phyloP scores from a whole-genome alignment of 2,329 filamentous ascomycete genomes.

The Didymella keratinophila region DNA sequence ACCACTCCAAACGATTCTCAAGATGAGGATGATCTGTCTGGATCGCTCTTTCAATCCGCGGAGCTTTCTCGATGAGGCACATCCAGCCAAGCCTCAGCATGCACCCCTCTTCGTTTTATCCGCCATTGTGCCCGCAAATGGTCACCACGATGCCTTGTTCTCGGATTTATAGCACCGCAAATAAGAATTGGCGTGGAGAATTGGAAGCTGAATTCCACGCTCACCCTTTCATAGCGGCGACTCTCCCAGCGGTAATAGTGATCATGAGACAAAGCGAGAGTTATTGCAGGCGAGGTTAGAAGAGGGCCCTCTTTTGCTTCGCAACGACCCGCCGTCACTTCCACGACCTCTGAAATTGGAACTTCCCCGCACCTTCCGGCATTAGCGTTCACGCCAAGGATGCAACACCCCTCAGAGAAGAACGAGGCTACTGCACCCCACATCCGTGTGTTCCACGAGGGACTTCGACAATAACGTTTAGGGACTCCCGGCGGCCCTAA shows the following conservation, averaged over 20 bases:
- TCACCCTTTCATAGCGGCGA: background rate
- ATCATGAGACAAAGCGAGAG: background rate
- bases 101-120: slow-evolving; percentile 11
- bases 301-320: background rate
- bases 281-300: background rate
- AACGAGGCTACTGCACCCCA: slow-evolving; percentile 44
- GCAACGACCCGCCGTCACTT: slow-evolving; percentile 2
- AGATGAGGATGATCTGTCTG: background rate
- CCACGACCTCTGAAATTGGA: slow-evolving; percentile 2
- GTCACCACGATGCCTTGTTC: background rate
- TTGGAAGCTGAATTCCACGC: background rate
- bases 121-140: background rate
- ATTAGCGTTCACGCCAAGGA: slow-evolving; percentile 36
- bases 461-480: slow-evolving; percentile 1
- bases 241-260: background rate
- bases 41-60: background rate
- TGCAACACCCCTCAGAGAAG: slow-evolving; percentile 26
- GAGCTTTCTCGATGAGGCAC: slow-evolving; percentile 1
- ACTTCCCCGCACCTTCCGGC: slow-evolving; percentile 33
- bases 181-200: background rate
- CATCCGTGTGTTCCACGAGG: slow-evolving; percentile 39
- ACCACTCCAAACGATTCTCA: background rate
- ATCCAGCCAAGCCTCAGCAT: slow-evolving; percentile 10
- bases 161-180: slow-evolving; percentile 1
- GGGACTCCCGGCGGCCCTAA: slow-evolving; percentile 13